Evolutionary conservation across 371 early-diverging fungal genomes (phyloP), one percentile per base, ranked within the genome.

Genomic region (Coemansia sp.): DNA sequence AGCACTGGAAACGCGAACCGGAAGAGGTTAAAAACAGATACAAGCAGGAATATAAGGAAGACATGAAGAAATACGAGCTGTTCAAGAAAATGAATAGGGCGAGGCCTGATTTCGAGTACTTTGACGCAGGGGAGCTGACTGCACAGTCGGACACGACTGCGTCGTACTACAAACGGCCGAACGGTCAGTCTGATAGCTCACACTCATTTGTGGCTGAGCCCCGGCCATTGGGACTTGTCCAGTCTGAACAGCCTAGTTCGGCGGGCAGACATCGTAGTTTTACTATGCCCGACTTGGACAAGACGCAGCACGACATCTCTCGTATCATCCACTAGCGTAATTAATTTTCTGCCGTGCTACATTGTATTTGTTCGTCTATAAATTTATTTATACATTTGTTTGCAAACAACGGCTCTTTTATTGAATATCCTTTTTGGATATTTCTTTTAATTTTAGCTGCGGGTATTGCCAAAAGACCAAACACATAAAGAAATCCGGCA

Each of bases 1-100:
- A 82, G 27, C 83, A 85, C 82, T 90, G 90, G 90, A 82, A 76
- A 54, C 72, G 78, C 40, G 88, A 89, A 64, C 45, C 80, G 7
- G 79, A 83, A 1, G 84, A 84, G 45, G 85, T 88, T 22, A 88
- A 85, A 80, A 80, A 81, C n/a, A 68, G 71, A 42, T 75, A 51
- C 55, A 61, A 63, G 61, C 50, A 81, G 42, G 76, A 76, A 53
- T 89, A 90, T 69, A 80, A 81, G 74, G 68, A 67, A 13, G 75
- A 75, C 10, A 75, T 75, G 75, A 40, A 71, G 13, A 82, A 84
- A 66, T 85, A 89, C 71, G 89, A 88, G 48, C 76, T 86, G 60
- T 85, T 86, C 76, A 89, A 88, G 77, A 66, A 67, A 11, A 22
- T 75, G 24, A 48, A 47, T 21, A 47, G 67, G 26, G 24, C 21